Evolutionary conservation across 768 basidiomycete species (phyloP).

Genomic region (Pleurotus giganteus): DNA sequence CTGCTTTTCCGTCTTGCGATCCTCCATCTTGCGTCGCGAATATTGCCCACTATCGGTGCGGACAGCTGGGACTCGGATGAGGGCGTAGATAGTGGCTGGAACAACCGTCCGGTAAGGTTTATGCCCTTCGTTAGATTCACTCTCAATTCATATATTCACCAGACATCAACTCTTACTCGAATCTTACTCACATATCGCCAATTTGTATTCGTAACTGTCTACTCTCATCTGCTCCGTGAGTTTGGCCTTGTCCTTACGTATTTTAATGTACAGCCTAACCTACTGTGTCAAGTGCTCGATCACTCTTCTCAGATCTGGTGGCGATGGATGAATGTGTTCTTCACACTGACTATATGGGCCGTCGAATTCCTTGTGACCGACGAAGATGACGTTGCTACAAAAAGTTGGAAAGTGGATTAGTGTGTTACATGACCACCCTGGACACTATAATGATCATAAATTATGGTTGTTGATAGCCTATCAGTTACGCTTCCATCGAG

Average conservation of each 20-base stretch:
- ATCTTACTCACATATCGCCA: conserved; percentile 82
- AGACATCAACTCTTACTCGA: conserved; percentile 77
- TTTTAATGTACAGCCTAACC: conserved; percentile 5
- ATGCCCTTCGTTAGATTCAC: background rate
- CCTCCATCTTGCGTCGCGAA: conserved; percentile 76
- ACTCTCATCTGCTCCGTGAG: conserved; percentile 82
- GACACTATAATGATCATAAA: conserved; percentile 15
- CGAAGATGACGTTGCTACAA: conserved; percentile 63
- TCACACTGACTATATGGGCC: conserved; percentile 81
- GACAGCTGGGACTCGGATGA: conserved; percentile 76
- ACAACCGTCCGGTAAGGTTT: conserved; percentile 66
- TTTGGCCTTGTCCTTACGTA: conserved; percentile 14
- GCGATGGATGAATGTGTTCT: conserved; percentile 90
- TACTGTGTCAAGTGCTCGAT: conserved; percentile 61
- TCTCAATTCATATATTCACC: conserved; percentile 5
- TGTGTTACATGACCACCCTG: background rate
- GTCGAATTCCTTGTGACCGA: conserved; percentile 77
- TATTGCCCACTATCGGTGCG: conserved; percentile 81
- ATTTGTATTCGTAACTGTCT: conserved; percentile 81
- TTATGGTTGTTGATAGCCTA: conserved; percentile 16
- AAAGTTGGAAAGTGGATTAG: conserved; percentile 81
- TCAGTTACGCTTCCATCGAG: conserved; percentile 70
- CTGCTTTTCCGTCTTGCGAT: conserved; percentile 79
- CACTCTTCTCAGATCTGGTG: conserved; percentile 93
- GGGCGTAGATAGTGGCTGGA: conserved; percentile 62